A percentile compares a stretch with the other conserved stretches of the same genome.
These are phyloP conservation scores for Jimgerdemannia lactiflua DNA, from an alignment of 192 early-diverging fungal species.

Conservation along the genomic window DNA sequence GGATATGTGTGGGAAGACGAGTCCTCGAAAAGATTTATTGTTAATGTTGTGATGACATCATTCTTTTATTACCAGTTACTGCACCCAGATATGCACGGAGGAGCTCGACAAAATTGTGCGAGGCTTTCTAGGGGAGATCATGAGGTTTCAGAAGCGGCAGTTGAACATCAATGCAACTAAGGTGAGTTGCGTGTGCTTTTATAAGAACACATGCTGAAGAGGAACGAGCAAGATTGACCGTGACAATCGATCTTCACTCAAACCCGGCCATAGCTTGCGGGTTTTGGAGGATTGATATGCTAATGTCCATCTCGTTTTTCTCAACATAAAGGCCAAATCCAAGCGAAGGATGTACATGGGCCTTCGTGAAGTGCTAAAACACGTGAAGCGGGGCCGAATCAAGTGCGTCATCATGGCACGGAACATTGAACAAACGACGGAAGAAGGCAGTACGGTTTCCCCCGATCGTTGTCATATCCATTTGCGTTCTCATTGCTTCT, in stretches of 20 bases:
- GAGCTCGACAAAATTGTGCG: neutral
- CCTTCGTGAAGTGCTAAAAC: conserved; percentile 1
- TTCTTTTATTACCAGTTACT: neutral
- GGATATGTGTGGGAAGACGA: too few species aligned
- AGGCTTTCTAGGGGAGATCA: neutral
- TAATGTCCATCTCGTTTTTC: neutral
- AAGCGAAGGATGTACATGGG: neutral
- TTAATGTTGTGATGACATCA: neutral
- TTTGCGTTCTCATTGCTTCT: neutral
- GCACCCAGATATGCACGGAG: conserved; percentile 1
- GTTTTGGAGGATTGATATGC: too few species aligned
- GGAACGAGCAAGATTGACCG: too few species aligned
- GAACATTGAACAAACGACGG: neutral
- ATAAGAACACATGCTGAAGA: too few species aligned
- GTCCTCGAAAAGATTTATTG: too few species aligned
- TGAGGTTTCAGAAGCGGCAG: conserved; percentile 1
- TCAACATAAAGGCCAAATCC: conserved; percentile 1
- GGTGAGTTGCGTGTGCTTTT: neutral
- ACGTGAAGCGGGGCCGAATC: neutral
- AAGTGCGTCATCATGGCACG: conserved; percentile 4
- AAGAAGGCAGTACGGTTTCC: neutral
- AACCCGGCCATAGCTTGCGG: too few species aligned
- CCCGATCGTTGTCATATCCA: neutral
- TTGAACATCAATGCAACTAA: neutral
- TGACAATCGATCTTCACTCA: too few species aligned